phyloP scores from a whole-genome alignment of 2,329 filamentous ascomycete species.

The Clonostachys chloroleuca region DNA sequence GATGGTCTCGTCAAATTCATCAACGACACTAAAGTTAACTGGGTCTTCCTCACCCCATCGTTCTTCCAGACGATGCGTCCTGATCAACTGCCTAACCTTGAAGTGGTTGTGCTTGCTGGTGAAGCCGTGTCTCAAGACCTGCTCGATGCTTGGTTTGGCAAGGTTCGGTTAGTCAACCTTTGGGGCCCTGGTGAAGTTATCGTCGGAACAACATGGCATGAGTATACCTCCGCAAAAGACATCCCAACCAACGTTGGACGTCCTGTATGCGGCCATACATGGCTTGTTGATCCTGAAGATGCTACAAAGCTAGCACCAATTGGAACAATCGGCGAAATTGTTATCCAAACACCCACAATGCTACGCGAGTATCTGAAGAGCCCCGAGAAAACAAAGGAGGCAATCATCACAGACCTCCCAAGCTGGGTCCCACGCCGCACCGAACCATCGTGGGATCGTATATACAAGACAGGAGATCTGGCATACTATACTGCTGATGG shows the following conservation, averaged over 20 bases:
- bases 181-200: conserved; percentile 12
- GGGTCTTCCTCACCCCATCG: not conserved
- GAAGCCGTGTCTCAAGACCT: conserved; percentile 6
- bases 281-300: conserved; percentile 10
- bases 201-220: conserved; percentile 2
- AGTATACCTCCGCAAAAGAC: not conserved
- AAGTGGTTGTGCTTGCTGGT: conserved; percentile 5
- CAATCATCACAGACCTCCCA: not conserved
- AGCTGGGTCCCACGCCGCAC: not conserved
- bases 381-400: conserved; percentile 15
- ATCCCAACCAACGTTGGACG: conserved; percentile 2
- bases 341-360: conserved; percentile 23
- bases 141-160: conserved; percentile 8
- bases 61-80: conserved; percentile 1
- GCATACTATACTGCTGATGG: not conserved
- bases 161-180: conserved; percentile 2
- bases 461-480: conserved; percentile 9
- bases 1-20: not conserved
- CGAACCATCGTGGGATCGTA: not conserved
- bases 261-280: conserved; percentile 3
- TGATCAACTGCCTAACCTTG: not conserved
- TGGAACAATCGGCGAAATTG: conserved; percentile 8
- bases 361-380: conserved; percentile 41
- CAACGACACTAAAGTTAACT: not conserved
- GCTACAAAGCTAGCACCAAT: conserved; percentile 1